Evolutionary conservation across 2,329 filamentous ascomycete genomes (phyloP).

Genomic region (Sarocladium oryzae): DNA sequence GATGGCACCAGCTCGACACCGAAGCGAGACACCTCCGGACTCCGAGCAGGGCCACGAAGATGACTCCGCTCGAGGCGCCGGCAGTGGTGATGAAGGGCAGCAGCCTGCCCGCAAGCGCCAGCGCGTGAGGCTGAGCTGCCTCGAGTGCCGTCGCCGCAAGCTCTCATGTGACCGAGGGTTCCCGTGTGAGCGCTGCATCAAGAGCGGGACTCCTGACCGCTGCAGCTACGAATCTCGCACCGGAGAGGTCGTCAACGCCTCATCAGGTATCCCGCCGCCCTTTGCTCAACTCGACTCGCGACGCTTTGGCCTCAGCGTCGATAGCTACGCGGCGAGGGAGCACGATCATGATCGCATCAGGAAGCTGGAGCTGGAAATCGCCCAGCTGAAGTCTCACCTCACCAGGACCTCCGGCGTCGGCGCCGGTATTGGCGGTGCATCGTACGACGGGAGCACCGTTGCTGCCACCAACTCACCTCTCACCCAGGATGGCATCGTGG

Average conservation of each 20-base stretch:
- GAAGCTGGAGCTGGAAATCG: conserved; percentile 51
- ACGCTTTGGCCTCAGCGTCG: conserved; percentile 27
- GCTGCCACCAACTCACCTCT: conserved; percentile 36
- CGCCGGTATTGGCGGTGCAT: conserved; percentile 24
- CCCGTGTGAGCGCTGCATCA: conserved; percentile 56
- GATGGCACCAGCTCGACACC: conserved; percentile 3
- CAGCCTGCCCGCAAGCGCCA: conserved; percentile 47
- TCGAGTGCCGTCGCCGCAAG: conserved; percentile 55
- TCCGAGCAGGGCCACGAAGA: conserved; percentile 7
- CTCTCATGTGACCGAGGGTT: conserved; percentile 56
- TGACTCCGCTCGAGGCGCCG: background rate
- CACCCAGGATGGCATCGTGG: conserved; percentile 27
- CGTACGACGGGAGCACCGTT: conserved; percentile 46
- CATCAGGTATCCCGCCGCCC: conserved; percentile 37
- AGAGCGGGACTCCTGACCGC: conserved; percentile 53
- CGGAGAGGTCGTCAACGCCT: conserved; percentile 42
- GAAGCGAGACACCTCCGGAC: conserved; percentile 4
- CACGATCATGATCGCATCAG: conserved; percentile 52
- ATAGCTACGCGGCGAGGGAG: conserved; percentile 28
- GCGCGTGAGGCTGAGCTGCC: conserved; percentile 51
- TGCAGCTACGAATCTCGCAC: conserved; percentile 54
- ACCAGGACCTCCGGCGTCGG: conserved; percentile 28
- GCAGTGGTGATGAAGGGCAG: background rate
- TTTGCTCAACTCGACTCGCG: conserved; percentile 34
- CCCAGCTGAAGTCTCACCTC: conserved; percentile 48